Evolutionary conservation across 768 basidiomycete species (phyloP).

Genomic region (Agaricus sinodeliciosus): DNA sequence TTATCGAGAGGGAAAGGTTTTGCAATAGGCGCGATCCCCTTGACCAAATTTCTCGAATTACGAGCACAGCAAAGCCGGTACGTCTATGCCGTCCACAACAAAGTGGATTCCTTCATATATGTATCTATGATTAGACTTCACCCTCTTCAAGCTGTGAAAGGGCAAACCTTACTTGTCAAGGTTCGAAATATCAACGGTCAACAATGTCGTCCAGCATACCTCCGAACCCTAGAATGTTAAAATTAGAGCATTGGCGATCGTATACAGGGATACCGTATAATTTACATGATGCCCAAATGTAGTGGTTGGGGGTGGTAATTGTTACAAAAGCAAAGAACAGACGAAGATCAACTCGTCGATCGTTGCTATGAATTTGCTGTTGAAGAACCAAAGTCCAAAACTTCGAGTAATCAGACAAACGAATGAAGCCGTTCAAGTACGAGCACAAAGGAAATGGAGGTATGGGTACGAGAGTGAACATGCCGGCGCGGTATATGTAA

Average conservation of each 20-base stretch:
- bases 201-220: conserved; percentile 43
- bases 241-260: conserved; percentile 4
- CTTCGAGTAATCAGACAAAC: background rate
- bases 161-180: conserved; percentile 43
- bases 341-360: too few relatives aligned
- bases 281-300: conserved; percentile 5
- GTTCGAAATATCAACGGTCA: conserved; percentile 56
- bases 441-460: background rate
- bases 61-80: conserved; percentile 40
- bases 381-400: too few relatives aligned
- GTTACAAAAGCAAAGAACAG: conserved; percentile 5
- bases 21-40: conserved; percentile 68
- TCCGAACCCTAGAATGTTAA: conserved; percentile 18
- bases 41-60: conserved; percentile 45
- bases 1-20: conserved; percentile 71
- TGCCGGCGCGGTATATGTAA: background rate
- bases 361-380: too few relatives aligned
- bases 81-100: conserved; percentile 1
- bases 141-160: conserved; percentile 18
- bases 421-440: background rate
- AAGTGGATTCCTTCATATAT: background rate
- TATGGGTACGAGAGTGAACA: background rate
- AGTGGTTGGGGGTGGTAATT: background rate
- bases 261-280: conserved; percentile 3
- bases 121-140: conserved; percentile 18